Conservation (phyloP, 2,329 filamentous ascomycete genomes). For the Fonsecaea pugnacius region DNA sequence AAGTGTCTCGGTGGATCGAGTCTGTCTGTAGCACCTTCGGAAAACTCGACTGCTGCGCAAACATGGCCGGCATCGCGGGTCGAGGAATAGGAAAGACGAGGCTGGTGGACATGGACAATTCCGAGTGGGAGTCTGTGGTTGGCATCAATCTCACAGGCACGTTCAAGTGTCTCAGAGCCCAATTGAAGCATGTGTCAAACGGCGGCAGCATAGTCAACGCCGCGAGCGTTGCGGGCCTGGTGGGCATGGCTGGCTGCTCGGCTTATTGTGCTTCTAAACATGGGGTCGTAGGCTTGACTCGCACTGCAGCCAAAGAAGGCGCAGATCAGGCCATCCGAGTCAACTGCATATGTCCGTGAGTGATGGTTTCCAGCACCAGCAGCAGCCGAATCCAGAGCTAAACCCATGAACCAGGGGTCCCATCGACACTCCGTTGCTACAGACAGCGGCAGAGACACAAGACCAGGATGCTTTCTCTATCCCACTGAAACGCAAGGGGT, state of each 20-base stretch:
- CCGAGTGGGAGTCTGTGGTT: not conserved
- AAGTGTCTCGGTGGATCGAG: too few species aligned
- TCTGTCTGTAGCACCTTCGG: too few species aligned
- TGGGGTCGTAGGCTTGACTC: conserved; percentile 51
- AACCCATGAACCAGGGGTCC: too few species aligned
- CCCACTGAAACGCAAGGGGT: too few species aligned
- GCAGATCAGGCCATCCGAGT: conserved; percentile 37
- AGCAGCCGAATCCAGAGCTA: not conserved
- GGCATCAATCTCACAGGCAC: conserved; percentile 37
- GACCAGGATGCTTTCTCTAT: not conserved
- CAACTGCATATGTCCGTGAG: too few species aligned
- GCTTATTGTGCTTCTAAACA: conserved; percentile 51
- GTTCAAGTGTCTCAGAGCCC: conserved; percentile 38
- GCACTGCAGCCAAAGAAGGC: conserved; percentile 43
- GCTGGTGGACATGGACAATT: not conserved
- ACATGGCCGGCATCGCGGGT: too few species aligned
- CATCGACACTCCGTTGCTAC: too few species aligned
- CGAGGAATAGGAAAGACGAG: too few species aligned
- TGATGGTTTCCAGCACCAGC: conserved; percentile 29
- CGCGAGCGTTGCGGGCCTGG: conserved; percentile 14
- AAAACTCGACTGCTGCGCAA: too few species aligned
- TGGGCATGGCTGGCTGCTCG: conserved; percentile 38
- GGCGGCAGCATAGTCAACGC: conserved; percentile 21
- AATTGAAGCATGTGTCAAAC: conserved; percentile 3
- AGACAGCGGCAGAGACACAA: not conserved